These are phyloP conservation scores for Zoysia pacifica DNA, from an alignment of 176 grass and related monocot species.

Conservation along the genomic window DNA sequence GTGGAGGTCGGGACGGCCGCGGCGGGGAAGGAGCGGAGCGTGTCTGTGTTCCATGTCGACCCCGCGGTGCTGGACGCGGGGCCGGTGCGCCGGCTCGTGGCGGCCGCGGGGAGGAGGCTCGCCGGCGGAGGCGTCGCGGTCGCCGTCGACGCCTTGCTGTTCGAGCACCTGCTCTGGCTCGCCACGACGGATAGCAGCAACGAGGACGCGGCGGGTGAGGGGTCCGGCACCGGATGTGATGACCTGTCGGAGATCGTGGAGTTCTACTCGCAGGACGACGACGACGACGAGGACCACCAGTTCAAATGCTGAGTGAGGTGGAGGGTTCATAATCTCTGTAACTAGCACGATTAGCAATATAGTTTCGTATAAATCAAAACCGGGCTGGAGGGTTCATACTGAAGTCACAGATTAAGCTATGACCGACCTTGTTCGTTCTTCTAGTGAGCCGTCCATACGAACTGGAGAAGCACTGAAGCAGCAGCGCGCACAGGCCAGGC, in stretches of 20 bases:
- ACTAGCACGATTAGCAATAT: not conserved
- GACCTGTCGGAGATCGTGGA: constrained; percentile 76
- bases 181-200: not conserved
- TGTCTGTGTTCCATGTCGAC: constrained; percentile 57
- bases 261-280: constrained; percentile 67
- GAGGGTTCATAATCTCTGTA: not conserved
- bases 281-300: not conserved
- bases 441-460: no score
- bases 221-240: constrained; percentile 3
- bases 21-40: constrained; percentile 43
- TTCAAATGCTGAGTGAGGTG: not conserved
- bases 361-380: no score
- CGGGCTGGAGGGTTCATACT: not conserved
- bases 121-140: constrained; percentile 37
- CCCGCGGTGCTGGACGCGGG: constrained; percentile 57
- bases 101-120: constrained; percentile 36
- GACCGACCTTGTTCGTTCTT: no score
- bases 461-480: no score
- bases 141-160: constrained; percentile 62
- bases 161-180: constrained; percentile 80
- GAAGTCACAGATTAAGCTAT: no score
- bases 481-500: no score
- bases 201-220: not conserved
- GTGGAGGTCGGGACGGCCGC: constrained; percentile 63
- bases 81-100: constrained; percentile 56